phyloP scores from a whole-genome alignment of 352 stramenopile species.

The Phytophthora ramorum region DNA sequence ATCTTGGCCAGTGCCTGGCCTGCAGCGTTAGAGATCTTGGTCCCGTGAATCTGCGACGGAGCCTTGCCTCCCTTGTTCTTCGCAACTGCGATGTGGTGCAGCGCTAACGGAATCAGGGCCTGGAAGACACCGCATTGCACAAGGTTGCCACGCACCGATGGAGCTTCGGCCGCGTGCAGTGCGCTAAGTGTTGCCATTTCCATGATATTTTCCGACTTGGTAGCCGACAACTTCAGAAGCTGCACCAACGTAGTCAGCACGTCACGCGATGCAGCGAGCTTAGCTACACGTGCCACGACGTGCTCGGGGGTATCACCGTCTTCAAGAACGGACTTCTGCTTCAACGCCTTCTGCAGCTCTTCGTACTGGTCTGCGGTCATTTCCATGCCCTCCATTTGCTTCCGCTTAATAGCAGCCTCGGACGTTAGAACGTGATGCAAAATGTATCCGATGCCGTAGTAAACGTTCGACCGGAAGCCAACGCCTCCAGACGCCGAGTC shows the following conservation, averaged over 20 bases:
- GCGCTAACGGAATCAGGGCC: constrained; percentile 68
- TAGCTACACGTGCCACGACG: constrained; percentile 67
- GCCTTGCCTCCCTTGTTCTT: constrained; percentile 41
- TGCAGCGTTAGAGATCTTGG: constrained; percentile 88
- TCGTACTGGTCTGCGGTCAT: constrained; percentile 98
- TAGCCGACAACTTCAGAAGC: constrained; percentile 78
- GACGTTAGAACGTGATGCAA: constrained; percentile 94
- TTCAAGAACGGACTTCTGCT: constrained; percentile 94
- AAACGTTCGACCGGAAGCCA: constrained; percentile 83
- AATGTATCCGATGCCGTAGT: constrained; percentile 95
- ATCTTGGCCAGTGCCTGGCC: constrained; percentile 96
- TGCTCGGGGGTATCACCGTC: constrained; percentile 88
- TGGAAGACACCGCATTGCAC: constrained; percentile 86
- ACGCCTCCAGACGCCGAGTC: constrained; percentile 37
- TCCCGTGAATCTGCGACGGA: constrained; percentile 72
- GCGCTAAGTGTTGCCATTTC: constrained; percentile 79
- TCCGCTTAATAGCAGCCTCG: constrained; percentile 94
- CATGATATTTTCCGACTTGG: constrained; percentile 79
- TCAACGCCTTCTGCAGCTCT: constrained; percentile 94
- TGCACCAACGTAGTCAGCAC: constrained; percentile 82
- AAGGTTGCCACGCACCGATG: constrained; percentile 72
- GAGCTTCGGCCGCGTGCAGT: constrained; percentile 69
- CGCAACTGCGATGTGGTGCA: constrained; percentile 45
- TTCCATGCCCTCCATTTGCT: constrained; percentile 97
- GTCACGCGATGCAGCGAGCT: constrained; percentile 52